phyloP scores from a whole-genome alignment of 2,329 filamentous ascomycete genomes.

The Atkinsonella hypoxylon region DNA sequence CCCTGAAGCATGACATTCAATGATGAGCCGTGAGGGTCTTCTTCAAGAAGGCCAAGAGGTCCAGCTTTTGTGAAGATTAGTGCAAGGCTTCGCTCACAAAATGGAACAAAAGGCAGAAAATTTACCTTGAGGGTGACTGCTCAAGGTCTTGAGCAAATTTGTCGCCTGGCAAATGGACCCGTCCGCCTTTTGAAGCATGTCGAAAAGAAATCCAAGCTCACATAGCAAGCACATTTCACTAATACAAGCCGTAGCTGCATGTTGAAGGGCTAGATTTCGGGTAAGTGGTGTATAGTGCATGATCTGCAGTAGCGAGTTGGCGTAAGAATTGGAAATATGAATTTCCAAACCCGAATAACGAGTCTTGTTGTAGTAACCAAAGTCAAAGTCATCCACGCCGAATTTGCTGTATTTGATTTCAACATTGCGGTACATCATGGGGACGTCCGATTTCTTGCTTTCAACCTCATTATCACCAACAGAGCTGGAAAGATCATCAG shows the following conservation, averaged over 20 bases:
- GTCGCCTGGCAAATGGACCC: constrained; percentile 93
- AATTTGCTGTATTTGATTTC: constrained; percentile 99
- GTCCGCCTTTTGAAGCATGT: constrained; percentile 94
- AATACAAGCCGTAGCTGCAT: constrained; percentile 75
- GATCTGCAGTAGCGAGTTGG: constrained; percentile 82
- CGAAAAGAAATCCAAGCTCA: constrained; percentile 89
- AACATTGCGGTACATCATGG: constrained; percentile 81
- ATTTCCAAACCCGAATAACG: constrained; percentile 85
- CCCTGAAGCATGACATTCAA: constrained; percentile 76
- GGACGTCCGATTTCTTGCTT: constrained; percentile 68
- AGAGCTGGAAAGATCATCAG: constrained; percentile 49
- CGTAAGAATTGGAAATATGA: constrained; percentile 93
- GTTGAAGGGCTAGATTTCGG: constrained; percentile 77
- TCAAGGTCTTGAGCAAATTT: constrained; percentile 84
- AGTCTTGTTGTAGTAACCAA: constrained; percentile 93
- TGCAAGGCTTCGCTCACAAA: not conserved
- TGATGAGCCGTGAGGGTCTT: constrained; percentile 60
- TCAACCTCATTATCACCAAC: constrained; percentile 60
- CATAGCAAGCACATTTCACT: constrained; percentile 79
- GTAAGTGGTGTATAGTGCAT: constrained; percentile 83
- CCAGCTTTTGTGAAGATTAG: constrained; percentile 35
- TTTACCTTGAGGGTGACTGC: constrained; percentile 63
- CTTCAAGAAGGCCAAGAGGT: constrained; percentile 72
- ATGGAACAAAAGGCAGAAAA: not conserved
- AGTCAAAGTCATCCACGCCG: constrained; percentile 98